Evolutionary conservation across 768 basidiomycete species (phyloP), one percentile per base, ranked within the genome.

Genomic region (Suillus hirtellus): DNA sequence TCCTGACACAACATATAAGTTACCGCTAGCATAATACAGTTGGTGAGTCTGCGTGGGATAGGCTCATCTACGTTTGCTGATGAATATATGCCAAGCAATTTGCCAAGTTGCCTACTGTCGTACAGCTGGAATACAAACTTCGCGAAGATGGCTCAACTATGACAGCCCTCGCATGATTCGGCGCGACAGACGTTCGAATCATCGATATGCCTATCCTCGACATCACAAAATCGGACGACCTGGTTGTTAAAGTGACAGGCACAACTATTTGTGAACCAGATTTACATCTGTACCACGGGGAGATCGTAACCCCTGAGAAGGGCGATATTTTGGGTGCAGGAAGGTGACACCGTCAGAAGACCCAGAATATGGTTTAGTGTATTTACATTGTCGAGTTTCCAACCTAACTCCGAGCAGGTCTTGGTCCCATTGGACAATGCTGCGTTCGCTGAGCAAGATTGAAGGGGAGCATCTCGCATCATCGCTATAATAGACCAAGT

Each of bases 291-390:
- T 85, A 84, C 65, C 86, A 90, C 65, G 87, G 87, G 0, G 89
- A 89, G 67, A 90, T 92, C 64, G 69, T 89, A 68, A 78, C 83
- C 2, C 72, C 93, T 49, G 84, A 92, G 71, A 83, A 86, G 68
- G 89, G 88, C 9, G 90, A 92, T 72, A 90, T 92, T 61, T 75
- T 92, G 0, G 89, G 90, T 93, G n/a, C 79, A 86, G 52, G 73
- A 86, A 66, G 90, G 89, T 4, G 89, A 92, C 66, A 78, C 84
- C 15, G 88, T 91, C 60, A 89, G 31, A 31, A 31, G 31, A 31
- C 31, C 31, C 31, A 31, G 84, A 24, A 80, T 91, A 17, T 90
- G 89, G 89, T 87, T 86, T 67, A 60, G 35, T 40, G n/a, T 21
- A 21, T 35, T 31, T 15, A 10, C 49, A n/a, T 6, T 7, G 10